Evolutionary conservation across 495 filamentous ascomycete species (phyloP), one percentile per base, ranked within the genome.

Genomic region (Penicillium canescens): DNA sequence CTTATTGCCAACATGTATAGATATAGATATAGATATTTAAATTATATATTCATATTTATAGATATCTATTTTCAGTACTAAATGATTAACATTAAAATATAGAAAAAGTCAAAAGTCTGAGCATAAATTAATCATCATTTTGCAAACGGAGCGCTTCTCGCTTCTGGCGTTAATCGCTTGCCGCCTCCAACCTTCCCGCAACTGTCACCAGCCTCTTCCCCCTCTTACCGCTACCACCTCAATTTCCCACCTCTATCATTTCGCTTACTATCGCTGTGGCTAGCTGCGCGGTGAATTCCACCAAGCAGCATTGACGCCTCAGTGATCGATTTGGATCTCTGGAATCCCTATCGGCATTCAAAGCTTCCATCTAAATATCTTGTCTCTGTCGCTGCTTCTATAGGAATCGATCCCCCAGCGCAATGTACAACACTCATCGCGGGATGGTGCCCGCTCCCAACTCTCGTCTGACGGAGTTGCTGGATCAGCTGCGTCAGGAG

Each of bases 391-490:
- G 18, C 18, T 18, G 18, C 18, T 18, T 18, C 35, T 23, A 8
- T 7, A 18, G 18, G 18, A 31, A 31, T 31, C 28, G 28, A 31
- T 31, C 28, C 8, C 28, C 5, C 7, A 31, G 12, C 70, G 71
- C 79, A 53, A 96, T 98, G 92, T 96, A 98, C 69, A 90, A 87
- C 75, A 78, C 87, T 55, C 90, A 92, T 78, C 90, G 91, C 68
- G 88, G 87, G 60, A 85, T 96, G 80, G 87, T 86, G 62, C 84
- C 83, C 58, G 81, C 76, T 57, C 81, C 87, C 61, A 86, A 85
- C 77, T 80, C 80, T 60, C 92, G 94, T 49, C 76, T 98, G 58
- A 90, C 84, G 57, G 94, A 98, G 77, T 82, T 97, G 57, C 78
- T 98, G 62, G 93, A 97, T 39, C 86, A 91, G 60, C 83, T 98